Percentiles rank a stretch among this genome's conserved stretches.
phyloP scores from a whole-genome alignment of 2,329 filamentous ascomycete genomes.

The Penicillium sp. region DNA sequence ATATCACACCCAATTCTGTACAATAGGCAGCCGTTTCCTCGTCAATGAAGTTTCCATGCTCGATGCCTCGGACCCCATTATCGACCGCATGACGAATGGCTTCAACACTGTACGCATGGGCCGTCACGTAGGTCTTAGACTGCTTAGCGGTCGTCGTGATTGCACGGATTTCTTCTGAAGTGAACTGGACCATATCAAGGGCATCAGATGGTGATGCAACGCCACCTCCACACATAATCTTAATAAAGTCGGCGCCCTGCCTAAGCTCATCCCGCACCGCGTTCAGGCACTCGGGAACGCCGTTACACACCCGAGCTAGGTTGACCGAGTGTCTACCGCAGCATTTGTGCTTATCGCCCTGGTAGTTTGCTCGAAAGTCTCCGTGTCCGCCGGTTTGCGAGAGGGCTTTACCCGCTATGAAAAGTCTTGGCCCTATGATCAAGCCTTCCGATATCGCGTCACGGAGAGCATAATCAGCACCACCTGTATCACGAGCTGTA shows the following conservation, averaged over 20 bases:
- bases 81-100: conserved; percentile 56
- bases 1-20: conserved; percentile 45
- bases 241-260: conserved; percentile 59
- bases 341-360: conserved; percentile 37
- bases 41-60: conserved; percentile 50
- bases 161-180: conserved; percentile 54
- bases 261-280: conserved; percentile 55
- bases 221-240: conserved; percentile 60
- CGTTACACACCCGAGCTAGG: conserved; percentile 48
- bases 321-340: conserved; percentile 42
- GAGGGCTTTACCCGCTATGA: conserved; percentile 54
- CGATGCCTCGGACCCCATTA: conserved; percentile 56
- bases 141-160: conserved; percentile 51
- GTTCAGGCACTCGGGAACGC: conserved; percentile 54
- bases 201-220: conserved; percentile 56
- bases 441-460: conserved; percentile 50
- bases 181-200: conserved; percentile 56
- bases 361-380: conserved; percentile 48
- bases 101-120: conserved; percentile 56
- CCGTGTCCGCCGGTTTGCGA: conserved; percentile 60
- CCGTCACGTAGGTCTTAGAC: conserved; percentile 54
- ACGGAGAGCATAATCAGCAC: conserved; percentile 51
- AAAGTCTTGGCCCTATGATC: conserved; percentile 54
- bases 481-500: conserved; percentile 57
- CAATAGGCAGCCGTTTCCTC: conserved; percentile 48